These are phyloP conservation scores for Exobasidium cylindrosporum DNA, from an alignment of 1,284 basidiomycete genomes.

Conservation along the genomic window DNA sequence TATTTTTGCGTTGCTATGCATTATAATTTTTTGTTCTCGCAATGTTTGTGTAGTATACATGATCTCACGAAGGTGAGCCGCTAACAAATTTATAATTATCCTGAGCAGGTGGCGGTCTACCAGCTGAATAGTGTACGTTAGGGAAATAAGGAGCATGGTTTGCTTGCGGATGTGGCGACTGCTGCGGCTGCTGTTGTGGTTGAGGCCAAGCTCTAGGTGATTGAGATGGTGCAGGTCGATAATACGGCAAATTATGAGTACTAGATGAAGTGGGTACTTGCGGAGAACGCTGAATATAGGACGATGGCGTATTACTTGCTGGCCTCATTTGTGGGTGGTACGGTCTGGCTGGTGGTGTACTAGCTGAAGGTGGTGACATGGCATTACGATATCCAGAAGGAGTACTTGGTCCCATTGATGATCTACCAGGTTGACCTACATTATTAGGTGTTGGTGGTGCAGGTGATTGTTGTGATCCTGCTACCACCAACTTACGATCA, in stretches of 20 bases:
- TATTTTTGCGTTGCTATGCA: too few relatives aligned
- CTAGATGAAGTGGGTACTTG: not conserved
- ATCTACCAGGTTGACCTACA: not conserved
- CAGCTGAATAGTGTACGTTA: not conserved
- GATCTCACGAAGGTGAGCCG: not conserved
- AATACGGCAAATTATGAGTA: not conserved
- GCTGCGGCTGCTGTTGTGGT: not conserved
- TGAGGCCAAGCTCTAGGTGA: not conserved
- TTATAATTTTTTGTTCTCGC: too few relatives aligned
- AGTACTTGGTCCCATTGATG: not conserved
- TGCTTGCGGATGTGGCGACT: not conserved
- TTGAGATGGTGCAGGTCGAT: not conserved
- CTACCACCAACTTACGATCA: conserved; percentile 4
- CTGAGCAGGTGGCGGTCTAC: not conserved
- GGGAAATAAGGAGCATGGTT: not conserved
- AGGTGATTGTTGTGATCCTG: not conserved
- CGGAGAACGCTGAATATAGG: not conserved
- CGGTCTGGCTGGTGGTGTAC: not conserved
- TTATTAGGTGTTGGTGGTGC: not conserved
- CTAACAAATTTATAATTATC: not conserved
- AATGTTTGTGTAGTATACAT: too few relatives aligned
- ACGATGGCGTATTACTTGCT: not conserved
- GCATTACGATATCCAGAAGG: not conserved
- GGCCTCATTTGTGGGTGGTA: not conserved
- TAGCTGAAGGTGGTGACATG: not conserved